These are phyloP conservation scores for Coelastrella sp. DNA, from an alignment of 139 green algal species.

Conservation along the genomic window DNA sequence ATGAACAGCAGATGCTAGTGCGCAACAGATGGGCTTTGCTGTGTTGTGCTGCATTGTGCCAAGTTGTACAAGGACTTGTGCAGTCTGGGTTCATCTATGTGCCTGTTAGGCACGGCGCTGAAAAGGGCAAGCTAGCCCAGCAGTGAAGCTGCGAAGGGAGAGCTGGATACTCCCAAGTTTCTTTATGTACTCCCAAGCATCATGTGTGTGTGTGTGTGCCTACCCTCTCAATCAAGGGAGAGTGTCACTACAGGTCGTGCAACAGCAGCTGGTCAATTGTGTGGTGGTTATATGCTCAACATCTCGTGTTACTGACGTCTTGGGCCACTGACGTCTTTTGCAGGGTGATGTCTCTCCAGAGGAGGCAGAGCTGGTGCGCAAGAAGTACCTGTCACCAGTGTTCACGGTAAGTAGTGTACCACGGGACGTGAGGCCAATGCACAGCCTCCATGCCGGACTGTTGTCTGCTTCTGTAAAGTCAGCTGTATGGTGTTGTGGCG, in stretches of 20 bases:
- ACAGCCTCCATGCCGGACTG: not conserved
- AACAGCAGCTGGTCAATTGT: not conserved
- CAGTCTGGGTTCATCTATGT: too few relatives aligned
- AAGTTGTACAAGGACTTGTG: too few relatives aligned
- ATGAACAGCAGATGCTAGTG: not conserved
- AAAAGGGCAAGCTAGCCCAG: too few relatives aligned
- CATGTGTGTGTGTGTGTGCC: too few relatives aligned
- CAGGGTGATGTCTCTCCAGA: not conserved
- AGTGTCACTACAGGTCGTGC: too few relatives aligned
- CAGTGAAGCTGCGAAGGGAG: too few relatives aligned
- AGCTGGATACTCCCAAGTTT: too few relatives aligned
- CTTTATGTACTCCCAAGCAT: too few relatives aligned
- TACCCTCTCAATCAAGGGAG: too few relatives aligned
- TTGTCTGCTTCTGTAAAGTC: not conserved
- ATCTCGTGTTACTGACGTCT: not conserved
- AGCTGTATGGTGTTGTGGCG: too few relatives aligned
- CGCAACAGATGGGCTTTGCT: not conserved
- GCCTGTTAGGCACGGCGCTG: too few relatives aligned
- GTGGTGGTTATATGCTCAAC: not conserved
- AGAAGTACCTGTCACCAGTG: conserved; percentile 3
- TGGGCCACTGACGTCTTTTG: not conserved
- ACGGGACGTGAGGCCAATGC: not conserved
- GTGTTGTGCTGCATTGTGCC: too few relatives aligned
- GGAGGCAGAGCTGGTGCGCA: not conserved
- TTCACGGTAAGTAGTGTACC: not conserved